These are phyloP conservation scores for Salicornia ramosissima DNA, from an alignment of 148 eudicot genomes.

Conservation along the genomic window DNA sequence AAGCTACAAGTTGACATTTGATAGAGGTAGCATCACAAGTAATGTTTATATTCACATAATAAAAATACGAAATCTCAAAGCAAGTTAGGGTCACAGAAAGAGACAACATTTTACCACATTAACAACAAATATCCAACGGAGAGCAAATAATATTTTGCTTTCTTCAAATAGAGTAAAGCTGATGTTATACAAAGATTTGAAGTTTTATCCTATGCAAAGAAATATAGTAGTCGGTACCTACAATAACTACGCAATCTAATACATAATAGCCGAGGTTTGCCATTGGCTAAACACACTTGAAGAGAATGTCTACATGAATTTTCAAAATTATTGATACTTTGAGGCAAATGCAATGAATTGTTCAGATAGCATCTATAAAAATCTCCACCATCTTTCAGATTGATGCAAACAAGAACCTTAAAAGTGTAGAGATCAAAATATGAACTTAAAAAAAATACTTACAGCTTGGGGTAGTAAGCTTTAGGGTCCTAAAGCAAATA, in stretches of 20 bases:
- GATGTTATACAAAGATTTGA: background rate
- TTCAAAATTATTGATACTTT: no score
- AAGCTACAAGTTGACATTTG: background rate
- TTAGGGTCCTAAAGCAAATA: conserved; percentile 60
- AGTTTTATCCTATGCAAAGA: background rate
- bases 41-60: no score
- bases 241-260: no score
- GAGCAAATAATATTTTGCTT: background rate
- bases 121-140: background rate
- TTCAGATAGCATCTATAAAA: no score
- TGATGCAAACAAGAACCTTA: background rate
- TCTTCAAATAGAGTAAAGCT: background rate
- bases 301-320: no score
- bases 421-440: background rate
- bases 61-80: no score
- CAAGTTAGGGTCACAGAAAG: no score
- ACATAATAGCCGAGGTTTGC: no score
- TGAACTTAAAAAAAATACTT: conserved; percentile 24
- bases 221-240: no score
- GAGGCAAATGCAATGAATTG: no score
- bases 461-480: conserved; percentile 77
- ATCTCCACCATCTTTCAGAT: background rate
- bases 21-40: background rate
- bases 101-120: no score
- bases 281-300: no score